phyloP scores from a whole-genome alignment of 441 rosid genomes.

The Adansonia gregorii region DNA sequence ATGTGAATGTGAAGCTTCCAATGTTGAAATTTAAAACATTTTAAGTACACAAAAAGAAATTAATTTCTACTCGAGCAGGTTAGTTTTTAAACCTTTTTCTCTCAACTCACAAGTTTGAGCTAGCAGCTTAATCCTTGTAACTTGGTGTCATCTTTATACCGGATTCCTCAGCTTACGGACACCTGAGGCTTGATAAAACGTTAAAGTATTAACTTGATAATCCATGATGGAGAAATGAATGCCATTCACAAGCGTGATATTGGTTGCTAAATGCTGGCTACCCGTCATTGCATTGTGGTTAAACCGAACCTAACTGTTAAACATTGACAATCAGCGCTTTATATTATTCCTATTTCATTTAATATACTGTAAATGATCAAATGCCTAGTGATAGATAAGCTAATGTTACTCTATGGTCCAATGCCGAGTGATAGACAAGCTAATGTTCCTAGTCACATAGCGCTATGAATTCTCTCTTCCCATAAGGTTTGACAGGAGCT shows the following conservation, averaged over 20 bases:
- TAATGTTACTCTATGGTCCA: neutral
- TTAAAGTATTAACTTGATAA: conserved; percentile 7
- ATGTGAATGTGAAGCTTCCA: neutral
- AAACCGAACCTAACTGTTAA: neutral
- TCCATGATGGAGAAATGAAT: neutral
- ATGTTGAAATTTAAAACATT: neutral
- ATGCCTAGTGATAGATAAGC: neutral
- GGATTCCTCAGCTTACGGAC: neutral
- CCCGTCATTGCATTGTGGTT: neutral
- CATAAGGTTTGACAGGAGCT: neutral
- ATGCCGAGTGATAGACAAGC: neutral
- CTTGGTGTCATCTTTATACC: neutral
- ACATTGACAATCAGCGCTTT: neutral
- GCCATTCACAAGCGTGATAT: neutral
- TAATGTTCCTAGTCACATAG: neutral
- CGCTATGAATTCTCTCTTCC: conserved; percentile 1
- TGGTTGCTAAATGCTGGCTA: neutral
- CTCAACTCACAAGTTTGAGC: neutral
- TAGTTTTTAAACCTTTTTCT: neutral
- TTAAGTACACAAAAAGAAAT: neutral
- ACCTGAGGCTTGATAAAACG: neutral
- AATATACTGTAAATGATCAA: neutral
- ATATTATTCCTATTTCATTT: neutral
- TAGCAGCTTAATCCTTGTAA: neutral
- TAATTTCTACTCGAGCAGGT: neutral